These are phyloP conservation scores for Claviceps digitariae DNA, from an alignment of 2,329 filamentous ascomycete species.

Conservation along the genomic window DNA sequence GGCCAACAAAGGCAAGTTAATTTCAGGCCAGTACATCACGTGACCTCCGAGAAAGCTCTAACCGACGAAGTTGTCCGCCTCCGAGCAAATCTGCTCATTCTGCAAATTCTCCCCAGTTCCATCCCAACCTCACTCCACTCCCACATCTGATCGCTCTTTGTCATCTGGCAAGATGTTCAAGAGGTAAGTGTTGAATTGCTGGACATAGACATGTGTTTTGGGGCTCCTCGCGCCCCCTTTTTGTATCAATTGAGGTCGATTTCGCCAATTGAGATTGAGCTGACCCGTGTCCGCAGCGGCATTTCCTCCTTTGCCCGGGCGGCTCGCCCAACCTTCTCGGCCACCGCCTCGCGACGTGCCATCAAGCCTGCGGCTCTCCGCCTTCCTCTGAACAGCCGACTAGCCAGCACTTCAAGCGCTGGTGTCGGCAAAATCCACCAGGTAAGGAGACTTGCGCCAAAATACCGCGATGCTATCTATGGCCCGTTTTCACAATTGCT, in stretches of 20 bases:
- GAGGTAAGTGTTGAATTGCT: slow-evolving; percentile 46
- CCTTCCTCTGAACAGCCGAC: slow-evolving; percentile 42
- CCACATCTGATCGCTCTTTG: slow-evolving; percentile 48
- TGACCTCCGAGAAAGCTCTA: slow-evolving; percentile 29
- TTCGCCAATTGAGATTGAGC: slow-evolving; percentile 37
- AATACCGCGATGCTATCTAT: not conserved
- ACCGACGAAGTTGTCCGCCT: slow-evolving; percentile 27
- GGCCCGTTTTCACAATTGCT: slow-evolving; percentile 12
- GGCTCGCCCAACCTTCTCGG: slow-evolving; percentile 47
- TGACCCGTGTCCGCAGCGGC: slow-evolving; percentile 37
- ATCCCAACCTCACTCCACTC: slow-evolving; percentile 43
- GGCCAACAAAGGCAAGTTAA: not conserved
- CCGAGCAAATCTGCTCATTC: slow-evolving; percentile 36
- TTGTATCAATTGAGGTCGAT: slow-evolving; percentile 35
- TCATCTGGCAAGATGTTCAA: slow-evolving; percentile 70
- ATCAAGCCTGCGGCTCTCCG: slow-evolving; percentile 42
- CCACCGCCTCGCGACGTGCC: slow-evolving; percentile 42
- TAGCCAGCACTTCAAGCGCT: slow-evolving; percentile 44
- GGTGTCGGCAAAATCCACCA: slow-evolving; percentile 58
- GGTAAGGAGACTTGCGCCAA: slow-evolving; percentile 29
- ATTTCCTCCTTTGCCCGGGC: slow-evolving; percentile 51
- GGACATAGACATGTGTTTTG: slow-evolving; percentile 13
- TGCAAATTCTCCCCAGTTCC: slow-evolving; percentile 35
- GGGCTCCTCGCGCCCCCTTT: slow-evolving; percentile 10
- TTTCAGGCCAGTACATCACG: slow-evolving; percentile 23